These are phyloP conservation scores for Backusella tarrabulga DNA, from an alignment of 192 early-diverging fungal species.

Conservation along the genomic window DNA sequence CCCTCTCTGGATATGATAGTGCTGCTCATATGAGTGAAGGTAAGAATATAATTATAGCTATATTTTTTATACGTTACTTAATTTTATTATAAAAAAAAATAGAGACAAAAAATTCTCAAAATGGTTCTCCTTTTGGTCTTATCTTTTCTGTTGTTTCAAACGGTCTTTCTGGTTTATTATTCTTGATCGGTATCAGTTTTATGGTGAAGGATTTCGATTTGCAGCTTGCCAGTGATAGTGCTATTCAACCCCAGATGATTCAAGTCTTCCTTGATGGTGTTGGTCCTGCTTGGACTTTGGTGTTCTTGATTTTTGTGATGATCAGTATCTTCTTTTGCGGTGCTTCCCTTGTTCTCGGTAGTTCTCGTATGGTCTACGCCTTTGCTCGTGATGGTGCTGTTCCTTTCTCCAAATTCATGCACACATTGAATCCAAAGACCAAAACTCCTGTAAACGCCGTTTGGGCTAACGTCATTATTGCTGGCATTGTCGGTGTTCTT, in stretches of 20 bases:
- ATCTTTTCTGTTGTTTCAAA: slow-evolving; percentile 39
- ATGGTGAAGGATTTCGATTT: slow-evolving; percentile 38
- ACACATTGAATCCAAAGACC: slow-evolving; percentile 40
- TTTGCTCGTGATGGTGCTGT: slow-evolving; percentile 57
- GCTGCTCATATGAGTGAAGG: slow-evolving; percentile 39
- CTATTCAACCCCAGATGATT: slow-evolving; percentile 39
- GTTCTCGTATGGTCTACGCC: slow-evolving; percentile 57
- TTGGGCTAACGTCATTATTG: slow-evolving; percentile 52
- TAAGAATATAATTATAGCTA: neutral
- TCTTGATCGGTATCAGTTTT: slow-evolving; percentile 45
- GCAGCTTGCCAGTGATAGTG: slow-evolving; percentile 34
- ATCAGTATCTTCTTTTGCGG: slow-evolving; percentile 50
- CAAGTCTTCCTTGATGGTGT: slow-evolving; percentile 50
- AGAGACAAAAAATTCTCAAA: slow-evolving; percentile 52
- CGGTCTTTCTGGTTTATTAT: slow-evolving; percentile 41
- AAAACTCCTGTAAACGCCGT: slow-evolving; percentile 47
- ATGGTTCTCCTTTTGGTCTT: slow-evolving; percentile 47
- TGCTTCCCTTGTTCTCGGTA: slow-evolving; percentile 42
- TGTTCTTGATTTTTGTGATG: slow-evolving; percentile 47
- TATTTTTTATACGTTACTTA: neutral
- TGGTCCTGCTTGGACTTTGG: slow-evolving; percentile 43
- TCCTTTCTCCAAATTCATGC: slow-evolving; percentile 46
- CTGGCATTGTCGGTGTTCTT: slow-evolving; percentile 47
- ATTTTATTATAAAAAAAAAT: neutral
- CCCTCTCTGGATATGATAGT: slow-evolving; percentile 52